A percentile compares a stretch with the other conserved stretches of the same genome.
phyloP scores from a whole-genome alignment of 805 yeast genomes.

The Zygoascus biomembranicola region DNA sequence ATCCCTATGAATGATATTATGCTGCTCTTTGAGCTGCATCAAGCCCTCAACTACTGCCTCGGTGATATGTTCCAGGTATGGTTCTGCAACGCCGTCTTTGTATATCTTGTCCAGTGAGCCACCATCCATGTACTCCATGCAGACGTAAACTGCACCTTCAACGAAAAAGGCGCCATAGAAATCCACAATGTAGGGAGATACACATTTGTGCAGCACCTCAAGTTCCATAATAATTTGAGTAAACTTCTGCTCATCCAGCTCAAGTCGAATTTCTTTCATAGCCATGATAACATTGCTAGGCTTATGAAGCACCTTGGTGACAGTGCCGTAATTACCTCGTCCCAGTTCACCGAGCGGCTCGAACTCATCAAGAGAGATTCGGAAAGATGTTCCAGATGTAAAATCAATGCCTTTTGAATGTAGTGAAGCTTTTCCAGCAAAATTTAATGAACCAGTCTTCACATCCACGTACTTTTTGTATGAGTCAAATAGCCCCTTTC shows the following conservation, averaged over 20 bases:
- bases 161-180: slow-evolving; percentile 96
- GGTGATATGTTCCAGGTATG: slow-evolving; percentile 69
- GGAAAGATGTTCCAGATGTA: slow-evolving; percentile 76
- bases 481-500: slow-evolving; percentile 52
- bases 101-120: slow-evolving; percentile 87
- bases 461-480: slow-evolving; percentile 86
- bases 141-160: slow-evolving; percentile 97
- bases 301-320: slow-evolving; percentile 82
- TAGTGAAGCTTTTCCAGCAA: slow-evolving; percentile 87
- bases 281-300: slow-evolving; percentile 94
- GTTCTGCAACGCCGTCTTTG: slow-evolving; percentile 69
- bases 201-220: slow-evolving; percentile 86
- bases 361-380: slow-evolving; percentile 78
- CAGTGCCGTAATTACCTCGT: slow-evolving; percentile 94
- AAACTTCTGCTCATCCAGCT: slow-evolving; percentile 87
- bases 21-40: slow-evolving; percentile 76
- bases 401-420: slow-evolving; percentile 91
- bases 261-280: slow-evolving; percentile 92
- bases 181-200: slow-evolving; percentile 85
- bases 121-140: slow-evolving; percentile 97
- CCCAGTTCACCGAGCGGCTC: slow-evolving; percentile 72
- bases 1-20: slow-evolving; percentile 91
- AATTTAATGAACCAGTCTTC: slow-evolving; percentile 83
- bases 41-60: slow-evolving; percentile 75
- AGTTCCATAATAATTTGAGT: slow-evolving; percentile 94